These are phyloP conservation scores for Eucalyptus sp. DNA, from an alignment of 345 rosid species.

Conservation along the genomic window DNA sequence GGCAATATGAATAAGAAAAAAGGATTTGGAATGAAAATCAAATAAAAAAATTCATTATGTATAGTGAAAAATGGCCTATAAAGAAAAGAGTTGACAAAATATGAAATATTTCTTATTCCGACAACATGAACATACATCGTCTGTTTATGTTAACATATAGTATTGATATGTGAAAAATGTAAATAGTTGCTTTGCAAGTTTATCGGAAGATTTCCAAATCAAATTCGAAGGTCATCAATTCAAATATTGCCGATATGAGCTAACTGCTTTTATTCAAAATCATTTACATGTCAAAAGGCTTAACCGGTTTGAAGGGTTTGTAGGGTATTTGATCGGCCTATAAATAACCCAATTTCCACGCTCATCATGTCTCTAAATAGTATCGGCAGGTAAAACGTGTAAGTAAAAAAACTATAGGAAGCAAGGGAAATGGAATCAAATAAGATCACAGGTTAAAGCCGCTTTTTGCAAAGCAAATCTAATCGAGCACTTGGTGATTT, in stretches of 20 bases:
- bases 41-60: not conserved
- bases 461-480: not conserved
- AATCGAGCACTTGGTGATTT: not conserved
- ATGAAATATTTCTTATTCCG: too few relatives aligned
- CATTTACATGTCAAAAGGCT: not conserved
- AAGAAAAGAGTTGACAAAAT: too few relatives aligned
- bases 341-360: not conserved
- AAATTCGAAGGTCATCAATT: too few relatives aligned
- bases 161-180: too few relatives aligned
- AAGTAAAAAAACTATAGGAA: not conserved
- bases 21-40: not conserved
- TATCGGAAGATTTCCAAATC: too few relatives aligned
- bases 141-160: too few relatives aligned
- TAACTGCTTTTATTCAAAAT: too few relatives aligned
- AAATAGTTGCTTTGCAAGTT: too few relatives aligned
- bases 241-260: too few relatives aligned
- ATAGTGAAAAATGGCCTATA: too few relatives aligned
- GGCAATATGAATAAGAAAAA: too few relatives aligned
- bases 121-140: too few relatives aligned
- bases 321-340: not conserved
- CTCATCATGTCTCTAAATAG: not conserved
- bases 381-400: not conserved
- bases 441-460: not conserved
- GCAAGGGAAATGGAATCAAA: not conserved
- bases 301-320: fast-evolving